Evolutionary conservation across 2,329 filamentous ascomycete species (phyloP).

Genomic region (Aureobasidium sp.): DNA sequence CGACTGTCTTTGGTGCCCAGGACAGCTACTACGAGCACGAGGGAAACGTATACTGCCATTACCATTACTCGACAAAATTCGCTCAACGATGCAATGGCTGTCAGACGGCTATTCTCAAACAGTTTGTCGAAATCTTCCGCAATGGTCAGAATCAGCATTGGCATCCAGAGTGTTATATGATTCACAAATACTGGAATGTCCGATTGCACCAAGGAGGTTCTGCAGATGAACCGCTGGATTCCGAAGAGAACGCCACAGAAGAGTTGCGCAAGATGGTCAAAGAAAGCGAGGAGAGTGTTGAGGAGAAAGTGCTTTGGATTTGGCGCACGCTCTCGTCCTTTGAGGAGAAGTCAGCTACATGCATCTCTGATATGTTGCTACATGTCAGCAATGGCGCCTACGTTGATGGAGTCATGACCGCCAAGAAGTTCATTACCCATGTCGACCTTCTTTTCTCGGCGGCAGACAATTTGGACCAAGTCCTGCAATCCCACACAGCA

Average conservation of each 20-base stretch:
- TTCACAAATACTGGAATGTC: constrained; percentile 99
- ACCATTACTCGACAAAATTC: constrained; percentile 96
- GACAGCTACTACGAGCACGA: constrained; percentile 99
- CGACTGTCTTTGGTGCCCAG: constrained; percentile 94
- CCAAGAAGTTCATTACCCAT: constrained; percentile 92
- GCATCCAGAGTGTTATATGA: constrained; percentile 99
- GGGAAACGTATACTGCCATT: constrained; percentile 93
- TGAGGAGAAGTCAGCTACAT: constrained; percentile 93
- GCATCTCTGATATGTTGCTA: constrained; percentile 97
- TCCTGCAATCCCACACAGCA: constrained; percentile 58
- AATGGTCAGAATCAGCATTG: constrained; percentile 98
- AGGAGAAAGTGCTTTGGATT: constrained; percentile 95
- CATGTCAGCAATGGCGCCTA: constrained; percentile 98
- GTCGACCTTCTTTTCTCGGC: constrained; percentile 87
- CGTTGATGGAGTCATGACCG: constrained; percentile 86
- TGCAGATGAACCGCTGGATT: constrained; percentile 19
- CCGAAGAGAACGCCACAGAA: constrained; percentile 50
- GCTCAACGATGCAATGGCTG: constrained; percentile 95
- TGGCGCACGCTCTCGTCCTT: constrained; percentile 97
- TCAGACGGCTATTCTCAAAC: constrained; percentile 93
- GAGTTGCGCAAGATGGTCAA: constrained; percentile 68
- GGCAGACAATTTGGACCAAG: constrained; percentile 72
- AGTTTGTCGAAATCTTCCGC: constrained; percentile 97
- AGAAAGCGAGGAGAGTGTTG: constrained; percentile 84
- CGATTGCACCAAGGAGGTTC: constrained; percentile 45